Percentiles rank a stretch among this genome's conserved stretches.
These are phyloP conservation scores for Oehlia diaphana DNA, from an alignment of 192 early-diverging fungal genomes.

Conservation along the genomic window DNA sequence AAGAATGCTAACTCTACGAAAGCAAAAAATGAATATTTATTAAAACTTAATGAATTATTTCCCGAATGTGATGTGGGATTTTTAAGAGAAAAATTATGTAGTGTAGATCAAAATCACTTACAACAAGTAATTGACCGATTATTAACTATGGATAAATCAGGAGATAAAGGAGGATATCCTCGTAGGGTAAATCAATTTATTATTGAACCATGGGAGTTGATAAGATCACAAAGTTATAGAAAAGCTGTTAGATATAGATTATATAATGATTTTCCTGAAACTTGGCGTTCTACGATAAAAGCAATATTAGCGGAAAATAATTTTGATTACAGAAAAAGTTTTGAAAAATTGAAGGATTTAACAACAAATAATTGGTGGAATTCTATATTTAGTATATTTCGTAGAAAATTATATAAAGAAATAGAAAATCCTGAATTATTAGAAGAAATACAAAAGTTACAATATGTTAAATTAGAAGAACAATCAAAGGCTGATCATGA, in stretches of 20 bases:
- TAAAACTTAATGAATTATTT: slow-evolving; percentile 38
- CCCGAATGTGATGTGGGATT: slow-evolving; percentile 41
- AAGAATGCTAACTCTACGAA: background rate
- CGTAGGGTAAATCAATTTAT: background rate
- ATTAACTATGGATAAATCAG: slow-evolving; percentile 7
- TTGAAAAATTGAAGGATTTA: slow-evolving; percentile 33
- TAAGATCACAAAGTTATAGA: slow-evolving; percentile 20
- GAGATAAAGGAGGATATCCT: slow-evolving; percentile 18
- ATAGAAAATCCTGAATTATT: slow-evolving; percentile 24
- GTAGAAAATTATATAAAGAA: slow-evolving; percentile 32
- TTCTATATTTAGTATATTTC: slow-evolving; percentile 34
- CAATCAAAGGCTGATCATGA: slow-evolving; percentile 32
- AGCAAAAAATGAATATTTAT: slow-evolving; percentile 18
- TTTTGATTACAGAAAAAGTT: slow-evolving; percentile 38
- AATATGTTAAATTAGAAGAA: slow-evolving; percentile 1
- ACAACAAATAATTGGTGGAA: slow-evolving; percentile 35
- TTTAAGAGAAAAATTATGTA: slow-evolving; percentile 32
- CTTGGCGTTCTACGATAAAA: slow-evolving; percentile 48
- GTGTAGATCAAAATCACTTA: slow-evolving; percentile 29
- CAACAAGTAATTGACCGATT: slow-evolving; percentile 29
- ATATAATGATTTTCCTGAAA: slow-evolving; percentile 35
- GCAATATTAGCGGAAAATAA: slow-evolving; percentile 50
- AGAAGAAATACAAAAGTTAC: slow-evolving; percentile 32
- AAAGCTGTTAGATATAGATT: slow-evolving; percentile 26
- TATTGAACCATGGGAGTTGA: slow-evolving; percentile 19